These are phyloP conservation scores for Trichoderma aggressivum DNA, from an alignment of 2,329 filamentous ascomycete species.

Conservation along the genomic window DNA sequence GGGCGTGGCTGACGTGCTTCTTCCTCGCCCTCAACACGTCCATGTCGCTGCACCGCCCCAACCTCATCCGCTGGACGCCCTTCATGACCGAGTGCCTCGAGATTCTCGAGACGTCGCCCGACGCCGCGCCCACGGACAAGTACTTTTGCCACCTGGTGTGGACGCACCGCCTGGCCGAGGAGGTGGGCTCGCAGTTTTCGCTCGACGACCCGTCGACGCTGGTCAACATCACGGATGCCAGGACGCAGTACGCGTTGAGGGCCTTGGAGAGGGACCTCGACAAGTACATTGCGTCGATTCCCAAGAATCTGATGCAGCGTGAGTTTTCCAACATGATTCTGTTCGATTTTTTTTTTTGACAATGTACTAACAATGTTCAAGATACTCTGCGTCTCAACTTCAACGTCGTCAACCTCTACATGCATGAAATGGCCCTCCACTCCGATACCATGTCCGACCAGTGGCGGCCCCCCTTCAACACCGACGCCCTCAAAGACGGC, in stretches of 20 bases:
- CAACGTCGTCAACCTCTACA: conserved; percentile 64
- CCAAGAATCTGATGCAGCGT: conserved; percentile 54
- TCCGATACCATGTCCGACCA: conserved; percentile 57
- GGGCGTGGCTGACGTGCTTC: conserved; percentile 59
- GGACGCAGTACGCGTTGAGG: conserved; percentile 61
- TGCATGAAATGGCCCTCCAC: conserved; percentile 73
- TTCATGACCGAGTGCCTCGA: conserved; percentile 61
- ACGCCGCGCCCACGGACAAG: conserved; percentile 54
- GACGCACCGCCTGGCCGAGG: conserved; percentile 63
- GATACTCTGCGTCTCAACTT: conserved; percentile 63
- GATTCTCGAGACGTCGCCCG: conserved; percentile 50
- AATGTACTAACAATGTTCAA: conserved; percentile 26
- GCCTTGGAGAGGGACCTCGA: conserved; percentile 63
- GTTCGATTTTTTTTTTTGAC: not conserved
- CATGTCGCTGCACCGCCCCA: conserved; percentile 59
- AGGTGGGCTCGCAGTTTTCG: conserved; percentile 63
- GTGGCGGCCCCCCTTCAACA: conserved; percentile 45
- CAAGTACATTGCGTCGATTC: conserved; percentile 55
- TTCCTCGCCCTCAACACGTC: conserved; percentile 57
- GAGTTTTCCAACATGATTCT: conserved; percentile 20
- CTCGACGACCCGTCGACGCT: conserved; percentile 60
- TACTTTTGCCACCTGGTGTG: conserved; percentile 58
- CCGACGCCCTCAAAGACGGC: conserved; percentile 43
- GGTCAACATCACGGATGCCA: conserved; percentile 57
- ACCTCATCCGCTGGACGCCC: conserved; percentile 56